Evolutionary conservation across 2,329 filamentous ascomycete genomes (phyloP).

Genomic region (Podosphaera fusca): DNA sequence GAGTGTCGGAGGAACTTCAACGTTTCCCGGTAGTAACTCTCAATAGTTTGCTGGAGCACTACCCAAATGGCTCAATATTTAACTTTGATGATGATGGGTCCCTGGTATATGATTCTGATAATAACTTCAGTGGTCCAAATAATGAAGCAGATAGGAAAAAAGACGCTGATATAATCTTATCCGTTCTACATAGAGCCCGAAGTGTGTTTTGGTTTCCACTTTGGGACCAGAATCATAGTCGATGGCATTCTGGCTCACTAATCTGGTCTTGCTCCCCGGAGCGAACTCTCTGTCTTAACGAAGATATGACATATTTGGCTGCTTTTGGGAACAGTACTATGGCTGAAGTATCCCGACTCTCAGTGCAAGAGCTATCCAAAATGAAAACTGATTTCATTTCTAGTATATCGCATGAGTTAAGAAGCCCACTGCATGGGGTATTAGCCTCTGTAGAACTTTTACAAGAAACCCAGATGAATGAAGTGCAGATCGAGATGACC

Average conservation of each 20-base stretch:
- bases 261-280: conserved; percentile 23
- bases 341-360: conserved; percentile 28
- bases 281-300: conserved; percentile 22
- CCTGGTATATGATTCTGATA: conserved; percentile 11
- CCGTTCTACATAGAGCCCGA: conserved; percentile 21
- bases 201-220: conserved; percentile 25
- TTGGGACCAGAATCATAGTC: conserved; percentile 23
- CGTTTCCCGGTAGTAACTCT: conserved; percentile 10
- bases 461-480: conserved; percentile 25
- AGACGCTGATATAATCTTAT: conserved; percentile 15
- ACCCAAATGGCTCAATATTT: conserved; percentile 15
- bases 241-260: conserved; percentile 27
- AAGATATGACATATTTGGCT: conserved; percentile 27
- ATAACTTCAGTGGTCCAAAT: conserved; percentile 3
- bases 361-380: conserved; percentile 18
- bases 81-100: conserved; percentile 14
- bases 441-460: conserved; percentile 30
- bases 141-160: conserved; percentile 9
- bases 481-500: conserved; percentile 23
- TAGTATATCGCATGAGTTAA: conserved; percentile 36
- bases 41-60: conserved; percentile 13
- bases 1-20: conserved; percentile 6
- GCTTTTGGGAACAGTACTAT: conserved; percentile 32
- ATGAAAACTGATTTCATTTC: conserved; percentile 29
- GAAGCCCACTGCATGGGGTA: conserved; percentile 37